phyloP scores from a whole-genome alignment of 2,329 filamentous ascomycete genomes.

The Allantophomopsis lycopodina region DNA sequence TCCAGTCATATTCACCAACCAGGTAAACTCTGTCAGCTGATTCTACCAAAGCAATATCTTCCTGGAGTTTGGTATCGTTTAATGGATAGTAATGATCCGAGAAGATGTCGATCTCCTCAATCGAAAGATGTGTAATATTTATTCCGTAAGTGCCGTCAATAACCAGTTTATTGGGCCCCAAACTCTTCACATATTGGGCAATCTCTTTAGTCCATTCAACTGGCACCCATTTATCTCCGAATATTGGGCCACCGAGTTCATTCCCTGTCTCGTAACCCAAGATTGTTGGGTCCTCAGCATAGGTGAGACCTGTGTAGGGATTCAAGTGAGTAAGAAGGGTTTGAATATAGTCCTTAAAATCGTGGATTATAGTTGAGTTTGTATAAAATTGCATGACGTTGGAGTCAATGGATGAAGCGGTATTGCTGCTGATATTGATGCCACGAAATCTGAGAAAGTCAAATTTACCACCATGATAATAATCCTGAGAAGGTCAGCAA shows the following conservation, averaged over 20 bases:
- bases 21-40: slow-evolving; percentile 24
- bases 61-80: slow-evolving; percentile 22
- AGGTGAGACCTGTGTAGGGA: slow-evolving; percentile 28
- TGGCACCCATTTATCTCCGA: slow-evolving; percentile 28
- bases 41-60: slow-evolving; percentile 23
- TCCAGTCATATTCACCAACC: slow-evolving; percentile 33
- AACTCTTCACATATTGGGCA: slow-evolving; percentile 24
- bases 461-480: slow-evolving; percentile 36
- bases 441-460: slow-evolving; percentile 31
- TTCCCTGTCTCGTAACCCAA: slow-evolving; percentile 35
- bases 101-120: slow-evolving; percentile 30
- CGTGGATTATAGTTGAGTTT: slow-evolving; percentile 24
- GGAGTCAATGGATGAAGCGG: slow-evolving; percentile 20
- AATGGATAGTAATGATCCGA: slow-evolving; percentile 33
- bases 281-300: slow-evolving; percentile 33
- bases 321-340: slow-evolving; percentile 30
- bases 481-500: slow-evolving; percentile 20
- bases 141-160: slow-evolving; percentile 34
- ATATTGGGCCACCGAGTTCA: slow-evolving; percentile 28
- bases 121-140: slow-evolving; percentile 25
- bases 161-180: slow-evolving; percentile 29
- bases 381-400: slow-evolving; percentile 31
- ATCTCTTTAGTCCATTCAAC: slow-evolving; percentile 27
- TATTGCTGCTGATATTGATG: slow-evolving; percentile 24
- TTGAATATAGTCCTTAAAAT: slow-evolving; percentile 31